These are phyloP conservation scores for Penicillium sp. DNA, from an alignment of 2,329 filamentous ascomycete genomes.

Conservation along the genomic window DNA sequence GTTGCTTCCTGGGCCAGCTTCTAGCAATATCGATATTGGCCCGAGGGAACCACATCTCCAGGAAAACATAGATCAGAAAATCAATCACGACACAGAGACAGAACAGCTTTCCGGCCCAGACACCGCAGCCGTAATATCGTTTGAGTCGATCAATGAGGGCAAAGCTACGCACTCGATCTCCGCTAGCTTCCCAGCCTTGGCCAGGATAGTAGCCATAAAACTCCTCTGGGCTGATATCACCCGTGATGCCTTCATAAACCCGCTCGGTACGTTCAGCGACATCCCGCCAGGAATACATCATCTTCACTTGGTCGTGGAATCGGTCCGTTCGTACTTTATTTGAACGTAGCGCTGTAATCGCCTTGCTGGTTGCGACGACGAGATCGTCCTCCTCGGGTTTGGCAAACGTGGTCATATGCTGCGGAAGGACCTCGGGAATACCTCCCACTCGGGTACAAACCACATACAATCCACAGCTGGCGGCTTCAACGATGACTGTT, in stretches of 20 bases:
- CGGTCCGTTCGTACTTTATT: conserved; percentile 87
- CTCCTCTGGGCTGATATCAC: conserved; percentile 78
- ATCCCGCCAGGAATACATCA: conserved; percentile 99
- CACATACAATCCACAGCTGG: conserved; percentile 91
- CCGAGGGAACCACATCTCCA: conserved; percentile 84
- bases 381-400: conserved; percentile 96
- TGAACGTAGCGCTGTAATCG: conserved; percentile 80
- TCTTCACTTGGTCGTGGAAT: conserved; percentile 95
- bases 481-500: conserved; percentile 96
- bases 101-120: conserved; percentile 97
- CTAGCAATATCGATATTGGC: conserved; percentile 84
- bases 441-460: conserved; percentile 96
- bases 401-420: conserved; percentile 96
- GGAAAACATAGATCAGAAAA: conserved; percentile 82
- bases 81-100: conserved; percentile 93
- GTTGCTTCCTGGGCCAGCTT: conserved; percentile 81
- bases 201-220: conserved; percentile 81
- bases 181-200: conserved; percentile 68
- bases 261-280: conserved; percentile 91
- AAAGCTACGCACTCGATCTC: conserved; percentile 76
- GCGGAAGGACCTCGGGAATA: conserved; percentile 92
- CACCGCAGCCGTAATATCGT: conserved; percentile 94
- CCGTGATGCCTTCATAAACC: conserved; percentile 91
- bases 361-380: conserved; percentile 82
- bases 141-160: conserved; percentile 93